Evolutionary conservation across 345 rosid species (phyloP).

Genomic region (Clausena lansium): DNA sequence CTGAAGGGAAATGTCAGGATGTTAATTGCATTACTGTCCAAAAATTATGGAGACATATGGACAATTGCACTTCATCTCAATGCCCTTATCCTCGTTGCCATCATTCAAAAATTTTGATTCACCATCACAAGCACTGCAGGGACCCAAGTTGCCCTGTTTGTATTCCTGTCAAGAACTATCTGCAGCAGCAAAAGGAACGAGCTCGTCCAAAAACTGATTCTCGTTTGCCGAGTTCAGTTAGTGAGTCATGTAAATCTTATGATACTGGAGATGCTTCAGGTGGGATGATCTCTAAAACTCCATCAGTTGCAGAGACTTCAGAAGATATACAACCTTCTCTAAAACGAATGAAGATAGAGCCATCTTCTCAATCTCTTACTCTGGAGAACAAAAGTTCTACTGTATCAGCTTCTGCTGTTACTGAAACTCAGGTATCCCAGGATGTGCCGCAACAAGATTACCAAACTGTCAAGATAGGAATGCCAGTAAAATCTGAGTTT

Average conservation of each 20-base stretch:
- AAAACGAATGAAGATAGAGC: slow-evolving; percentile 86
- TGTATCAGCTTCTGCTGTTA: slow-evolving; percentile 30
- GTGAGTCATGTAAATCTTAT: slow-evolving; percentile 42
- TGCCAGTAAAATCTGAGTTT: slow-evolving; percentile 50
- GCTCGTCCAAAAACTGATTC: slow-evolving; percentile 40
- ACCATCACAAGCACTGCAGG: slow-evolving; percentile 64
- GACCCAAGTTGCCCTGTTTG: slow-evolving; percentile 83
- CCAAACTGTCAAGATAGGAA: slow-evolving; percentile 34
- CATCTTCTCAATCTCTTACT: slow-evolving; percentile 43
- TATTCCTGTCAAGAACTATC: slow-evolving; percentile 64
- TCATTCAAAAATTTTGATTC: slow-evolving; percentile 61
- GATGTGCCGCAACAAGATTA: slow-evolving; percentile 50
- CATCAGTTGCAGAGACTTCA: slow-evolving; percentile 41
- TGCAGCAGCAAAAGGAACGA: slow-evolving; percentile 55
- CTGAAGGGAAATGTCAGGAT: slow-evolving; percentile 81
- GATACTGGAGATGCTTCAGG: slow-evolving; percentile 43
- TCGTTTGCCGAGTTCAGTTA: slow-evolving; percentile 32
- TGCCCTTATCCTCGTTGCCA: slow-evolving; percentile 79
- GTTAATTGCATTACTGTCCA: slow-evolving; percentile 58
- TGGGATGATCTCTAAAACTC: slow-evolving; percentile 37
- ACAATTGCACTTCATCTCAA: slow-evolving; percentile 49
- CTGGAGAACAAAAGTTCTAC: slow-evolving; percentile 46
- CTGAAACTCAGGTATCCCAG: slow-evolving; percentile 40
- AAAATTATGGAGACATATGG: slow-evolving; percentile 76
- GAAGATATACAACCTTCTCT: slow-evolving; percentile 65